These are phyloP conservation scores for Candida nitratophila DNA, from an alignment of 805 yeast species.

Conservation along the genomic window DNA sequence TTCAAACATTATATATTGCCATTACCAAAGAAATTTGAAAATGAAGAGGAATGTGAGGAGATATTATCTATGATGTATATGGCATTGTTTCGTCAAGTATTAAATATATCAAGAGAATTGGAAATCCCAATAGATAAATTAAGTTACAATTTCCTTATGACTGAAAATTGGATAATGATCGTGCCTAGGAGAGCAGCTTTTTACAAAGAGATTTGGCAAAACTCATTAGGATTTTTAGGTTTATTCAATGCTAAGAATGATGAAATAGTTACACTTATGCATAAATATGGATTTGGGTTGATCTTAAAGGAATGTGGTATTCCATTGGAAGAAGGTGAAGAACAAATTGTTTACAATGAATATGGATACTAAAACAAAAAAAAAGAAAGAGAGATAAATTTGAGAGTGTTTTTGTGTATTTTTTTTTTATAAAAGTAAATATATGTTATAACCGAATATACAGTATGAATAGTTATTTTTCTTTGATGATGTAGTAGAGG, in stretches of 20 bases:
- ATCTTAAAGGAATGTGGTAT: constrained; percentile 63
- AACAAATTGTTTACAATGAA: constrained; percentile 44
- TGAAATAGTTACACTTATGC: constrained; percentile 41
- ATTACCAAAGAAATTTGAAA: constrained; percentile 32
- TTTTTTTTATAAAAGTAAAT: neutral
- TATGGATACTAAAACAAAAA: constrained; percentile 55
- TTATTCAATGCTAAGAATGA: constrained; percentile 67
- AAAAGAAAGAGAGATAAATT: no score
- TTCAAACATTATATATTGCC: constrained; percentile 82
- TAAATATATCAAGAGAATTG: constrained; percentile 57
- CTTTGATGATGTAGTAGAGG: neutral
- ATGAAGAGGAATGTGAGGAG: constrained; percentile 42
- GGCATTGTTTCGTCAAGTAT: constrained; percentile 60
- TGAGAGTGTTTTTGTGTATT: neutral
- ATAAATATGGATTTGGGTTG: constrained; percentile 38
- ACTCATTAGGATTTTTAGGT: constrained; percentile 78
- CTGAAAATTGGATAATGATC: constrained; percentile 74
- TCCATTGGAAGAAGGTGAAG: constrained; percentile 45
- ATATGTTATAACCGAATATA: neutral
- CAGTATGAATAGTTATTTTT: neutral
- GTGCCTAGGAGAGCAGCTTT: constrained; percentile 70
- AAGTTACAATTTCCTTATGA: constrained; percentile 78
- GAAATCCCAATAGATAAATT: constrained; percentile 31
- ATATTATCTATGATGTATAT: constrained; percentile 62
- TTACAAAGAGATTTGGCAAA: constrained; percentile 55